Percentiles rank a stretch among this genome's conserved stretches.
Evolutionary conservation across 1,139 yeast genomes (phyloP).

Genomic region (Hanseniaspora uvarum): DNA sequence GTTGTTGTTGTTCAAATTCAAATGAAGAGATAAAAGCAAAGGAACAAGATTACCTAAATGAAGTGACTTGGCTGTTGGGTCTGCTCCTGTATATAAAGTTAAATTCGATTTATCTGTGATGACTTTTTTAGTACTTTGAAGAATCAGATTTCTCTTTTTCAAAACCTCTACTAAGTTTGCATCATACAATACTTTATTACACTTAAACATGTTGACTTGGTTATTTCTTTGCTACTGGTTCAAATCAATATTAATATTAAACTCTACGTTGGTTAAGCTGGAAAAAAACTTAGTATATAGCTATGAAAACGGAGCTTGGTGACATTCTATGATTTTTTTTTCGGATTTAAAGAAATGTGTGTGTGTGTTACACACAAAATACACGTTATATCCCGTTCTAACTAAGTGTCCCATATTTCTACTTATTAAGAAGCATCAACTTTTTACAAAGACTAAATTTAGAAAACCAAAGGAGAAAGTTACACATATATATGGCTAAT

Average conservation of each 20-base stretch:
- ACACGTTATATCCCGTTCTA: no score
- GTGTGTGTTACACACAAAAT: no score
- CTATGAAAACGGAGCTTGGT: no score
- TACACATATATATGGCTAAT: neutral
- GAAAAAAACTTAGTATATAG: no score
- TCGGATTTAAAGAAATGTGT: no score
- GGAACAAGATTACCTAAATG: slow-evolving; percentile 90
- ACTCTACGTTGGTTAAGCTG: no score
- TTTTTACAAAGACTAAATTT: no score
- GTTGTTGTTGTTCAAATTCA: slow-evolving; percentile 72
- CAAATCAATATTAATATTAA: no score
- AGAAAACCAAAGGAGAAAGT: no score
- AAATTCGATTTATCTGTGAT: neutral
- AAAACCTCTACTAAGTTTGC: slow-evolving; percentile 1
- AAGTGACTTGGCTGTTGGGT: slow-evolving; percentile 81
- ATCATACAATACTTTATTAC: neutral
- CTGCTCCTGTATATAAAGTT: slow-evolving; percentile 80
- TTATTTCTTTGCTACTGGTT: neutral
- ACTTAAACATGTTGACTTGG: neutral
- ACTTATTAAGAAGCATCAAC: no score
- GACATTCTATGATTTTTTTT: no score
- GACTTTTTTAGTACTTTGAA: neutral
- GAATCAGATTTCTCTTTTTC: slow-evolving; percentile 5
- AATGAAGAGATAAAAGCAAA: slow-evolving; percentile 71
- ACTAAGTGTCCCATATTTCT: no score